These are phyloP conservation scores for Fusarium sterilihyphosum DNA, from an alignment of 2,329 filamentous ascomycete genomes.

Conservation along the genomic window DNA sequence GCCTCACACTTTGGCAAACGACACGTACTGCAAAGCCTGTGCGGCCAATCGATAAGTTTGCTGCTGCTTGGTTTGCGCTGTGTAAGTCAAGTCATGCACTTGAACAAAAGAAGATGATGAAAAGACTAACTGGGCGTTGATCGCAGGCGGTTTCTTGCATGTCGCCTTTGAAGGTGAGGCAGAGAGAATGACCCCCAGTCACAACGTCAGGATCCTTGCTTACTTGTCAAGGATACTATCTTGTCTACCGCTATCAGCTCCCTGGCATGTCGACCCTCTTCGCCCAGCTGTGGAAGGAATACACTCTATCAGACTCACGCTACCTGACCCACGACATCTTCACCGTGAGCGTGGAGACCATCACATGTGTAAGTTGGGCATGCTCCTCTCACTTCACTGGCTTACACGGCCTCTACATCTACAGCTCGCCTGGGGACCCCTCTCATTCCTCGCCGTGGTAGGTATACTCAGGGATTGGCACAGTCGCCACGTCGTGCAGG, in stretches of 20 bases:
- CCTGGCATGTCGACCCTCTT: constrained; percentile 76
- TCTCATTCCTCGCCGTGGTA: constrained; percentile 61
- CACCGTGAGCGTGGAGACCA: constrained; percentile 86
- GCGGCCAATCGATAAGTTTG: constrained; percentile 51
- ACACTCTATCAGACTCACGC: constrained; percentile 84
- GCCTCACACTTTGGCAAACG: constrained; percentile 43
- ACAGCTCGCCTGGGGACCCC: constrained; percentile 66
- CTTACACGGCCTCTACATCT: constrained; percentile 27
- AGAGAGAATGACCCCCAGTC: neutral
- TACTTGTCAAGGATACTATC: constrained; percentile 72
- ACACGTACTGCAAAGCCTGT: constrained; percentile 30
- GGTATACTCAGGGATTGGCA: constrained; percentile 56
- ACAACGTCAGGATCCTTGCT: neutral
- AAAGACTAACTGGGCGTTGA: neutral
- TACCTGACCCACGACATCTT: constrained; percentile 86
- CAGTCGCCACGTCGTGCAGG: constrained; percentile 62
- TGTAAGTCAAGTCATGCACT: constrained; percentile 51
- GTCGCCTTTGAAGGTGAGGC: constrained; percentile 78
- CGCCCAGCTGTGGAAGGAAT: constrained; percentile 93
- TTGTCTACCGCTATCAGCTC: constrained; percentile 73
- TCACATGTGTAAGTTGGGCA: constrained; percentile 72
- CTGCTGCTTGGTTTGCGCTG: constrained; percentile 64
- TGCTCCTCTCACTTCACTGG: neutral
- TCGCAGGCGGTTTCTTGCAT: constrained; percentile 73
- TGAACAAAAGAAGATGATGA: neutral